Conservation (phyloP, 1,139 yeast species). For the Schwanniomyces etchellsii region DNA sequence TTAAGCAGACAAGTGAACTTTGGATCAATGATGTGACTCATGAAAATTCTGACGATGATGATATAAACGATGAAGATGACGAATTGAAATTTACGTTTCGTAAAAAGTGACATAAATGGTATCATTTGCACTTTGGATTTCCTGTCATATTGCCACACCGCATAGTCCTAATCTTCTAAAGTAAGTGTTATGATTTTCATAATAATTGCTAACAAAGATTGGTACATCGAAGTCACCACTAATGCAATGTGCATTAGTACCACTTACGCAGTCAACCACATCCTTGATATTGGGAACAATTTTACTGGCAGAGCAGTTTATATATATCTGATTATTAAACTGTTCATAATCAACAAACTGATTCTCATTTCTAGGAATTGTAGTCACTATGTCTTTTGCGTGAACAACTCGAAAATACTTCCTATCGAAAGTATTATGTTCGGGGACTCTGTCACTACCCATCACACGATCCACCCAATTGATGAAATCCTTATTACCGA, state of each 20-base stretch:
- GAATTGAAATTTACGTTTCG: slow-evolving; percentile 36
- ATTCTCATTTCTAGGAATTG: slow-evolving; percentile 31
- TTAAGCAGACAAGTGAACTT: no score
- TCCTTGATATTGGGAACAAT: slow-evolving; percentile 20
- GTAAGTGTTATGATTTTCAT: slow-evolving; percentile 41
- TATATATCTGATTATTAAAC: slow-evolving; percentile 41
- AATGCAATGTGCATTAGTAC: slow-evolving; percentile 33
- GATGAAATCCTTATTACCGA: slow-evolving; percentile 39
- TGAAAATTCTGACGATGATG: slow-evolving; percentile 18
- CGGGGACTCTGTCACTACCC: slow-evolving; percentile 21
- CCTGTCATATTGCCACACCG: slow-evolving; percentile 20
- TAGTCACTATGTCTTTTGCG: slow-evolving; percentile 40
- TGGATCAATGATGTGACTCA: no score
- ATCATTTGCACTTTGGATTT: neutral
- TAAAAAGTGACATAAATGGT: slow-evolving; percentile 6
- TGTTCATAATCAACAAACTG: slow-evolving; percentile 28
- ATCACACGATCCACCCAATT: slow-evolving; percentile 31
- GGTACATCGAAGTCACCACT: slow-evolving; percentile 24
- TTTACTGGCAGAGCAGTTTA: slow-evolving; percentile 28
- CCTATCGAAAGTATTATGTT: slow-evolving; percentile 19
- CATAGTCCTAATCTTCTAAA: slow-evolving; percentile 45
- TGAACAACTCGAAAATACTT: slow-evolving; percentile 39
- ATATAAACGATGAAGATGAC: slow-evolving; percentile 29
- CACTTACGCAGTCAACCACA: slow-evolving; percentile 27
- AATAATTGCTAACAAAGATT: slow-evolving; percentile 21